Evolutionary conservation across 2,329 filamentous ascomycete genomes (phyloP).

Genomic region (Chaetomium olivaceum): DNA sequence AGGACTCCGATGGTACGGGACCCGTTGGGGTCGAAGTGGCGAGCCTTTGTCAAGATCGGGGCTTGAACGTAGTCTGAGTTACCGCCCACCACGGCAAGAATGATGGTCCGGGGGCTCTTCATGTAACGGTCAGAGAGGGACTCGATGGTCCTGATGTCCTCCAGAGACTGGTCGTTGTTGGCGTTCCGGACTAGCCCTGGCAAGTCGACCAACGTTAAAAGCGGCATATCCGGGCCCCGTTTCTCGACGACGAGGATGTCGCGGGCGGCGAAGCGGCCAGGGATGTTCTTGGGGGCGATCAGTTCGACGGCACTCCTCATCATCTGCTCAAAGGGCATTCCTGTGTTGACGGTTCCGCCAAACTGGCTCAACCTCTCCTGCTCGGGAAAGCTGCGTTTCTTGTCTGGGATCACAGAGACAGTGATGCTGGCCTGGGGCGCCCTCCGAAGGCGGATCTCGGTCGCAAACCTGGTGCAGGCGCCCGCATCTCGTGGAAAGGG

Average conservation of each 20-base stretch:
- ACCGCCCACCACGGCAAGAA: constrained; percentile 56
- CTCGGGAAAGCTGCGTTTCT: constrained; percentile 48
- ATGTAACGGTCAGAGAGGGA: constrained; percentile 55
- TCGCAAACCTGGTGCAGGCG: constrained; percentile 63
- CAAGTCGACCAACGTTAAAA: constrained; percentile 63
- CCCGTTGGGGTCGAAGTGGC: constrained; percentile 52
- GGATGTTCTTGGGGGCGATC: constrained; percentile 52
- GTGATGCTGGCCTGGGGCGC: constrained; percentile 47
- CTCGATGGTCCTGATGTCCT: constrained; percentile 55
- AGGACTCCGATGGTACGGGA: constrained; percentile 53
- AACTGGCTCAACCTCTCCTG: constrained; percentile 51
- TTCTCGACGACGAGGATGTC: constrained; percentile 61
- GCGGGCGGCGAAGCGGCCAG: constrained; percentile 52
- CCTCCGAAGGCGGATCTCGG: constrained; percentile 58
- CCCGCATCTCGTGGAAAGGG: constrained; percentile 61
- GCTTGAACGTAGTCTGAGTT: constrained; percentile 58
- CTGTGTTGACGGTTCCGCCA: constrained; percentile 48
- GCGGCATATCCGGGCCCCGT: constrained; percentile 58
- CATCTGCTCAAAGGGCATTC: constrained; percentile 51
- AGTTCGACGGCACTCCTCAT: constrained; percentile 53
- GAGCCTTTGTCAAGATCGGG: constrained; percentile 52
- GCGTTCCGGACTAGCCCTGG: constrained; percentile 59
- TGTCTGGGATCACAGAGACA: constrained; percentile 58
- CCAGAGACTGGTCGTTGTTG: constrained; percentile 53
- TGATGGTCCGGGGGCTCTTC: constrained; percentile 57